These are phyloP conservation scores for Aspergillus heteromorphus DNA, from an alignment of 495 filamentous ascomycete genomes.

Conservation along the genomic window DNA sequence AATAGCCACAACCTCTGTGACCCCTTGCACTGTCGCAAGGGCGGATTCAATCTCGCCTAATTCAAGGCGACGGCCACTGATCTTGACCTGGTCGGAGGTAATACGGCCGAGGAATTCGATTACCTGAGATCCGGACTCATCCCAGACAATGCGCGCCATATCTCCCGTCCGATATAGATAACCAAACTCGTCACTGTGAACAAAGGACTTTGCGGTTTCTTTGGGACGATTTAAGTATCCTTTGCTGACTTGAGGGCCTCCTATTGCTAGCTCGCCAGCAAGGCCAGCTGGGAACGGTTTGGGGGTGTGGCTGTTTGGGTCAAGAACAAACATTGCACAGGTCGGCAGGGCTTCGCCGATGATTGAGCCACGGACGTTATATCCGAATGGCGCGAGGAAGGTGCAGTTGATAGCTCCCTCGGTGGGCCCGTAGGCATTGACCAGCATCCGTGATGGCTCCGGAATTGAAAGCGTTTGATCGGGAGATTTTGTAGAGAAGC, in stretches of 20 bases:
- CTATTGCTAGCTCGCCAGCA: conserved; percentile 42
- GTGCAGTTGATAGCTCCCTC: conserved; percentile 31
- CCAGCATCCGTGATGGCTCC: conserved; percentile 10
- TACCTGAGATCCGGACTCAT: conserved; percentile 31
- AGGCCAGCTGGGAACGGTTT: conserved; percentile 33
- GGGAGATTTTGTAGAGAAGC: conserved; percentile 11
- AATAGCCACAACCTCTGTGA: conserved; percentile 18
- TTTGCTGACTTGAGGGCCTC: conserved; percentile 39
- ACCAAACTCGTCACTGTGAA: conserved; percentile 31
- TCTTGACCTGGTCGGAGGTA: conserved; percentile 81
- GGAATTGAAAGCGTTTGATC: not conserved
- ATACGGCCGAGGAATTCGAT: conserved; percentile 61
- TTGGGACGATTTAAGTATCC: conserved; percentile 43
- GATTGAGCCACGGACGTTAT: conserved; percentile 24
- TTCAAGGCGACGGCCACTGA: conserved; percentile 85
- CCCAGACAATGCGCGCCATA: conserved; percentile 49
- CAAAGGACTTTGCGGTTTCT: conserved; percentile 32
- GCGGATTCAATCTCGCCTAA: conserved; percentile 73
- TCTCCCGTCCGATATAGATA: conserved; percentile 71
- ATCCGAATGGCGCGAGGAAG: conserved; percentile 20
- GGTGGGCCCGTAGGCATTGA: conserved; percentile 33
- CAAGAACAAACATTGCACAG: conserved; percentile 23
- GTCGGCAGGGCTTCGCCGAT: conserved; percentile 32
- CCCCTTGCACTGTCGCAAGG: conserved; percentile 12
- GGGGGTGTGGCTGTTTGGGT: conserved; percentile 21